phyloP scores from a whole-genome alignment of 352 stramenopile genomes.

The Globisporangium middletonii region DNA sequence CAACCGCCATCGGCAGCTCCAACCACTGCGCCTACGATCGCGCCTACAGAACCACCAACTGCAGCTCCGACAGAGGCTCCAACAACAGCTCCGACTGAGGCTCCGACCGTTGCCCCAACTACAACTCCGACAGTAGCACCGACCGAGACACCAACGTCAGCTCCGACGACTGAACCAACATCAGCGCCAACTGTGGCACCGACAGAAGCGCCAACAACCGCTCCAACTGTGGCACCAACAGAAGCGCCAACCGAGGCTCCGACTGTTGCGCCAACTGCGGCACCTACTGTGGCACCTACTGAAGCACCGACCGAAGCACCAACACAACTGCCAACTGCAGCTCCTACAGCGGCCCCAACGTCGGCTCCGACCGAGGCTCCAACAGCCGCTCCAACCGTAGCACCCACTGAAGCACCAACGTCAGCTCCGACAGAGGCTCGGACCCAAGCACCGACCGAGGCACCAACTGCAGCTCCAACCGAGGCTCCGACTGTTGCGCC shows the following conservation, averaged over 20 bases:
- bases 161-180: neutral
- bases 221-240: neutral
- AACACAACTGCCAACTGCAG: neutral
- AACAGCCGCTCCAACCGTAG: neutral
- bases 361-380: neutral
- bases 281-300: neutral
- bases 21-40: neutral
- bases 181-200: too few relatives aligned
- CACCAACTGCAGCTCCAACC: neutral
- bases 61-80: too few relatives aligned
- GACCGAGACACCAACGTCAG: neutral
- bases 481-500: neutral
- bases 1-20: neutral
- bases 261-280: neutral
- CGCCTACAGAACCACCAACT: neutral
- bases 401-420: neutral
- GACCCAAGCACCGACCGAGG: neutral
- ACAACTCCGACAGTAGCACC: neutral
- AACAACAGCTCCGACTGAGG: neutral
- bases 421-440: neutral
- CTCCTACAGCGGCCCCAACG: neutral
- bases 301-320: neutral
- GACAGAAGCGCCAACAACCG: too few relatives aligned
- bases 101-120: neutral
- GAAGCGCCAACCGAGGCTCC: neutral